Evolutionary conservation across 2,329 filamentous ascomycete genomes (phyloP).

Genomic region (Phialemonium atrogriseum): DNA sequence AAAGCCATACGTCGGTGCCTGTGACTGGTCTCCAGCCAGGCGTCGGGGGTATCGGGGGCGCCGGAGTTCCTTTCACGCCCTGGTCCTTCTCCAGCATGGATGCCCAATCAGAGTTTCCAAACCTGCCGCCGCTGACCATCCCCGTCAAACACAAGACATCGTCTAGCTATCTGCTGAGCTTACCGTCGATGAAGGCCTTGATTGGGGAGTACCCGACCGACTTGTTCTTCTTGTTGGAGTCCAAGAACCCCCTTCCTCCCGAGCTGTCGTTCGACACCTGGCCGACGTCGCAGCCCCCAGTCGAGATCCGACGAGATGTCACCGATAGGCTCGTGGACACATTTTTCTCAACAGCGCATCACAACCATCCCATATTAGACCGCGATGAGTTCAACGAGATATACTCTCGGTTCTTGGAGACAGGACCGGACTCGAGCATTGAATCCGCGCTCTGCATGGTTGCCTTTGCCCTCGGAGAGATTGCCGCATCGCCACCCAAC

Average conservation of each 20-base stretch:
- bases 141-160: slow-evolving; percentile 21
- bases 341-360: slow-evolving; percentile 18
- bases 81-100: neutral
- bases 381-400: slow-evolving; percentile 15
- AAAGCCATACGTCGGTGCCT: slow-evolving; percentile 2
- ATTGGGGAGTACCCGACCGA: slow-evolving; percentile 20
- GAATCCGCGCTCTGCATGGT: slow-evolving; percentile 21
- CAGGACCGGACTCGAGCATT: slow-evolving; percentile 13
- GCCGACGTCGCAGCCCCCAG: neutral
- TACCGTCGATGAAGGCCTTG: slow-evolving; percentile 18
- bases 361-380: slow-evolving; percentile 19
- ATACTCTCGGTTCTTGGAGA: slow-evolving; percentile 15
- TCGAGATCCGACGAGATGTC: slow-evolving; percentile 8
- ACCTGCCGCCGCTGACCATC: slow-evolving; percentile 17
- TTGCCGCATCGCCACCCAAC: slow-evolving; percentile 11
- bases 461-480: slow-evolving; percentile 19
- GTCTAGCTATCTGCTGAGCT: slow-evolving; percentile 17
- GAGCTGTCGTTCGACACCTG: slow-evolving; percentile 12
- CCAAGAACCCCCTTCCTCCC: slow-evolving; percentile 14
- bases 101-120: slow-evolving; percentile 7
- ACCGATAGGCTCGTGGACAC: slow-evolving; percentile 15
- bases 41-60: slow-evolving; percentile 5
- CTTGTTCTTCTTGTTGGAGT: slow-evolving; percentile 19
- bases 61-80: neutral
- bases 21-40: neutral